Conservation (phyloP, 106 monocot species). For the Cymbidium sinense region DNA sequence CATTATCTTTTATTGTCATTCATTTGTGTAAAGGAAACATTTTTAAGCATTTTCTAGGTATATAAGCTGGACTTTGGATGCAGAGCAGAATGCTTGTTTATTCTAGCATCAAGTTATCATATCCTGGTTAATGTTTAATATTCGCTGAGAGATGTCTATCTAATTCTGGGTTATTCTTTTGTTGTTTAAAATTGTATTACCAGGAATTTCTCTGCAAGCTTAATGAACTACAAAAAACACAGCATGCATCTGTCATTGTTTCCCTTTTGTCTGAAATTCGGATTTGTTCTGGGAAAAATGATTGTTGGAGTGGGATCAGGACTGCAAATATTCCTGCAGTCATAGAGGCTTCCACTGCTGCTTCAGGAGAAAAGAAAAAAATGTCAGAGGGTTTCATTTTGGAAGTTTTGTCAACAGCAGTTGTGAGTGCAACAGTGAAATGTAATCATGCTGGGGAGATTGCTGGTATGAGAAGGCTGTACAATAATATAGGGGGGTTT, state of each 20-base stretch:
- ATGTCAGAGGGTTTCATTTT: constrained; percentile 62
- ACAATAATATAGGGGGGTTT: constrained; percentile 80
- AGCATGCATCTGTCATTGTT: constrained; percentile 80
- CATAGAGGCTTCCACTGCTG: constrained; percentile 83
- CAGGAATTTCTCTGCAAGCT: constrained; percentile 92
- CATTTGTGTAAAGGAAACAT: background rate
- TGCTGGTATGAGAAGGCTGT: constrained; percentile 94
- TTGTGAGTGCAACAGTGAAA: constrained; percentile 83
- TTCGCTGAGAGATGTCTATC: background rate
- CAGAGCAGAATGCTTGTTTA: background rate
- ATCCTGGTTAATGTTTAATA: background rate
- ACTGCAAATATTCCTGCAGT: constrained; percentile 94
- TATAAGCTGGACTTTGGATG: background rate
- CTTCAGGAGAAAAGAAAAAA: constrained; percentile 83
- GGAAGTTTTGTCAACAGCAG: constrained; percentile 85
- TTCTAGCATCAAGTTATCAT: background rate
- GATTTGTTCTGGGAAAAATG: constrained; percentile 78
- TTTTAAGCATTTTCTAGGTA: background rate
- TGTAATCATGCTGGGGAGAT: constrained; percentile 91
- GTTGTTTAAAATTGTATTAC: constrained; percentile 9
- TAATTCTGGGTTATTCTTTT: constrained; percentile 1
- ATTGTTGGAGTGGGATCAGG: constrained; percentile 82
- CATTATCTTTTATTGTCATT: background rate
- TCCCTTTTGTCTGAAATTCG: constrained; percentile 93
- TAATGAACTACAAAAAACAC: constrained; percentile 78